phyloP scores from a whole-genome alignment of 495 filamentous ascomycete species.

The Viridothelium virens region DNA sequence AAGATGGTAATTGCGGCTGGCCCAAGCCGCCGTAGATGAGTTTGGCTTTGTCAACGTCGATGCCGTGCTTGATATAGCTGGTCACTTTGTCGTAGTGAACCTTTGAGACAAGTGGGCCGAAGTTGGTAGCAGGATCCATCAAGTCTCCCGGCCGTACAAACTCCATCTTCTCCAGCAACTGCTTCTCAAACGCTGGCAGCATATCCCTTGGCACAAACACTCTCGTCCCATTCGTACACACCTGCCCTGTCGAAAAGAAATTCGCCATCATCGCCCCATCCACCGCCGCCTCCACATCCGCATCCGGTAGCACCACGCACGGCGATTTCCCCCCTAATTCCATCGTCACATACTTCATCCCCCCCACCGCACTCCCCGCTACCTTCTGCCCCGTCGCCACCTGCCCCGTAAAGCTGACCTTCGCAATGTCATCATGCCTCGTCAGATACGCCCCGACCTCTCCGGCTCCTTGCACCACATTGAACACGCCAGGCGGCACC shows the following conservation, averaged over 20 bases:
- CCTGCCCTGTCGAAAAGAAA: slow-evolving; percentile 74
- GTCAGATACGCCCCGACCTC: slow-evolving; percentile 64
- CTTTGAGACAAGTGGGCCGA: slow-evolving; percentile 65
- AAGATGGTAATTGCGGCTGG: slow-evolving; percentile 41
- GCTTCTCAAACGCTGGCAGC: slow-evolving; percentile 56
- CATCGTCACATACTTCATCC: slow-evolving; percentile 81
- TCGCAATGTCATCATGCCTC: slow-evolving; percentile 58
- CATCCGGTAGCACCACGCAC: slow-evolving; percentile 61
- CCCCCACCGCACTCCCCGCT: slow-evolving; percentile 57
- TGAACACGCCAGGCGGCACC: slow-evolving; percentile 71
- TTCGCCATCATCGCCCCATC: slow-evolving; percentile 85
- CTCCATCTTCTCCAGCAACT: slow-evolving; percentile 58
- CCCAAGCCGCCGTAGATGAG: slow-evolving; percentile 61
- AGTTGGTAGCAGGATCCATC: slow-evolving; percentile 62
- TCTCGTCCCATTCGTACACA: slow-evolving; percentile 77
- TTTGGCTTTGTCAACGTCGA: slow-evolving; percentile 59
- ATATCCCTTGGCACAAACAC: slow-evolving; percentile 61
- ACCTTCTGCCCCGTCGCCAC: slow-evolving; percentile 70
- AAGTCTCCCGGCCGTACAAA: slow-evolving; percentile 59
- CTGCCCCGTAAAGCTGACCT: slow-evolving; percentile 80
- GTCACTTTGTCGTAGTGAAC: slow-evolving; percentile 62
- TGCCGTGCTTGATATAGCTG: slow-evolving; percentile 60
- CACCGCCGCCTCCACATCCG: slow-evolving; percentile 63
- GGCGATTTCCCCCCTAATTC: slow-evolving; percentile 79
- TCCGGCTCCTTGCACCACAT: slow-evolving; percentile 66